Evolutionary conservation across 495 filamentous ascomycete species (phyloP), one percentile per base, ranked within the genome.

Genomic region (Cercophora samala): DNA sequence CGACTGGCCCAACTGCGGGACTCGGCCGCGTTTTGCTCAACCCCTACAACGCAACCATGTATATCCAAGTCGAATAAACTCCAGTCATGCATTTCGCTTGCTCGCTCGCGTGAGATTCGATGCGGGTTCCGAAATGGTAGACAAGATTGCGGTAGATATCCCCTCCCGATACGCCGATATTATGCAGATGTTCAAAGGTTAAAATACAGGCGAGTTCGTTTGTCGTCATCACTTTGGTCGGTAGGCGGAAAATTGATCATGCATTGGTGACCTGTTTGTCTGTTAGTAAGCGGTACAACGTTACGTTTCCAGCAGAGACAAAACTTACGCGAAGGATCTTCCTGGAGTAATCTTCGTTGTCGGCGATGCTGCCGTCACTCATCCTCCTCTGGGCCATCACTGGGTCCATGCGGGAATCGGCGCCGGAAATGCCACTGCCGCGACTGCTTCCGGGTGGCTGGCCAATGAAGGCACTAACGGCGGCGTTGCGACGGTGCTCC

Each of bases 281-380:
- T 29, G 68, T 81, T 70, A 79, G 79, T 72, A 29, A 67, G 46
- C 15, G n/a, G 3, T 3, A 23, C 11, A 5, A 3, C 23, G 22
- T 59, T 29, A 8, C 15, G 24, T 23, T 29, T 21, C 46, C 22
- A 24, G 2, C 19, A 23, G 19, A 42, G 15, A 17, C 5, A 19
- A 65, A 54, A 78, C 85, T 65, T 81, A 95, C 95, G 88, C 95
- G 92, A 75, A 99, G 84, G 77, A 99, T 97, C 73, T 90, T 90
- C 77, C 95, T 87, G 66, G 95, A 97, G 80, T 97, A 99, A 78
- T 98, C 95, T 76, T 96, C 88, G 79, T 97, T 95, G 76, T 99
- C 96, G 71, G 93, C 94, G 75, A 99, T 98, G 80, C 94, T 97
- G 70, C 94, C 95, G 78, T 94, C 91, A 78, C 95, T 98, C 81